Evolutionary conservation across 768 basidiomycete genomes (phyloP).

Genomic region (Boletus edulis): DNA sequence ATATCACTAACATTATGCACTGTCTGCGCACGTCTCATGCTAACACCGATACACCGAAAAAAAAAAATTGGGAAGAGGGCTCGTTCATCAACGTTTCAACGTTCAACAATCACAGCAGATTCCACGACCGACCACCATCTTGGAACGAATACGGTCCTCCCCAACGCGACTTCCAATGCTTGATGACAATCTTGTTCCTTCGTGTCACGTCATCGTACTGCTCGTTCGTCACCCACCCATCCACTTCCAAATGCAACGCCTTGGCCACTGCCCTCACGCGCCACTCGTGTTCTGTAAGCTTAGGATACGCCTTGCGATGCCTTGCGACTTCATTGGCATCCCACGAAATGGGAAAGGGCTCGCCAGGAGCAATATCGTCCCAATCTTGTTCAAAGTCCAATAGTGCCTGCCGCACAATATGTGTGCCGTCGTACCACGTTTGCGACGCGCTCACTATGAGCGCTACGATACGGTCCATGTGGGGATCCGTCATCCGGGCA

Average conservation of each 20-base stretch:
- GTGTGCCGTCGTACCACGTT: conserved; percentile 1
- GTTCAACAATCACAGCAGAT: neutral
- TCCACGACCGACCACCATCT: neutral
- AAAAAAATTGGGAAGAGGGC: too few species aligned
- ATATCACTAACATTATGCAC: too few species aligned
- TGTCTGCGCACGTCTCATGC: too few species aligned
- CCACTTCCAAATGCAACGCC: neutral
- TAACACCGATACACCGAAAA: too few species aligned
- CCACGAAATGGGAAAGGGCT: too few species aligned
- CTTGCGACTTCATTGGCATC: neutral
- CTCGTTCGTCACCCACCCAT: conserved; percentile 2
- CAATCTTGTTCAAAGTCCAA: neutral
- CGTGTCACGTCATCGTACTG: neutral
- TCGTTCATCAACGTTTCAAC: too few species aligned
- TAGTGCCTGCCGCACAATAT: conserved; percentile 1
- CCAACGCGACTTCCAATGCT: neutral
- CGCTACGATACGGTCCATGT: neutral
- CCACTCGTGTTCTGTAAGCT: neutral
- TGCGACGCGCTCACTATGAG: conserved; percentile 1
- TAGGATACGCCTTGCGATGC: neutral
- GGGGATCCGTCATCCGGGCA: neutral
- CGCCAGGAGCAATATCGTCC: too few species aligned
- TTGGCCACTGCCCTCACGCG: neutral
- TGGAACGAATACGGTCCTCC: neutral
- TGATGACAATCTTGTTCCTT: neutral